Conservation (phyloP, 805 yeast genomes). For the Danielozyma ontarioensis region DNA sequence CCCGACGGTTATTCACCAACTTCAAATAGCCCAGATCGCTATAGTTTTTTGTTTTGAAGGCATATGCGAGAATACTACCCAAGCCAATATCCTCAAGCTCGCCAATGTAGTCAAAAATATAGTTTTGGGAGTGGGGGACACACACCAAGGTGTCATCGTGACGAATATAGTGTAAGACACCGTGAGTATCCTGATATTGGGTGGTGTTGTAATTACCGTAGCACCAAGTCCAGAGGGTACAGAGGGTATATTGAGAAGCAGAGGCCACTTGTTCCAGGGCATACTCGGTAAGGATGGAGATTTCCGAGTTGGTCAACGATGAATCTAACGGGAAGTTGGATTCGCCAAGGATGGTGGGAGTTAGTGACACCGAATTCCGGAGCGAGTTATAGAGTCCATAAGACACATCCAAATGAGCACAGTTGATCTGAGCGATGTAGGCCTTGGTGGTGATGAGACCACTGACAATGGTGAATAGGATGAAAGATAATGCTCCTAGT, state of each 20-base stretch:
- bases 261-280: constrained; percentile 39
- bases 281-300: constrained; percentile 40
- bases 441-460: constrained; percentile 13
- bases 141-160: constrained; percentile 21
- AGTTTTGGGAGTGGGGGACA: constrained; percentile 7
- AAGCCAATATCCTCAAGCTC: constrained; percentile 38
- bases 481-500: constrained; percentile 9
- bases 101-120: constrained; percentile 41
- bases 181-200: constrained; percentile 6
- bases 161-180: constrained; percentile 7
- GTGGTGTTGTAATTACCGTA: constrained; percentile 33
- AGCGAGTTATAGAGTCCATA: constrained; percentile 46
- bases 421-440: constrained; percentile 38
- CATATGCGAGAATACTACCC: constrained; percentile 43
- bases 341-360: constrained; percentile 12
- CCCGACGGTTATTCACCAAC: constrained; percentile 10
- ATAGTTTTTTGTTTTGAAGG: constrained; percentile 24
- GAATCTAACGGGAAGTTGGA: constrained; percentile 22
- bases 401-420: constrained; percentile 49
- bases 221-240: constrained; percentile 42
- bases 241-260: constrained; percentile 45
- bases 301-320: constrained; percentile 45
- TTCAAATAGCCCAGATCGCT: constrained; percentile 8
- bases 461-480: constrained; percentile 11
- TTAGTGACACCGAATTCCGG: constrained; percentile 25